Evolutionary conservation across 306 rosid genomes (phyloP).

Genomic region (Vigna unguiculata): DNA sequence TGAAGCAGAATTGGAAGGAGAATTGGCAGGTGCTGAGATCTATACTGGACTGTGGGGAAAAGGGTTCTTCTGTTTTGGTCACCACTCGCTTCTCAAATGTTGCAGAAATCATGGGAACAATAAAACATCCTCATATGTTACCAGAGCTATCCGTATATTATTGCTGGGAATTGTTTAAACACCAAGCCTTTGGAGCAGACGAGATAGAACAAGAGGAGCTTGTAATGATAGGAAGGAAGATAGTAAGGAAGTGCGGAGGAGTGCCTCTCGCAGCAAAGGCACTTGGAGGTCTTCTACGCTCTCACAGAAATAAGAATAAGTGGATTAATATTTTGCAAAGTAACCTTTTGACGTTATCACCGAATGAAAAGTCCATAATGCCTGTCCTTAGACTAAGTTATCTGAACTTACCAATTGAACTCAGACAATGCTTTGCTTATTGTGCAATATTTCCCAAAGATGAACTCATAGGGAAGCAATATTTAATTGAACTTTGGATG

Average conservation of each 20-base stretch:
- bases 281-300: conserved; percentile 35
- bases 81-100: conserved; percentile 47
- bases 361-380: background rate
- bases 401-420: background rate
- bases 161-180: conserved; percentile 50
- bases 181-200: conserved; percentile 40
- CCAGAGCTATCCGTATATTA: conserved; percentile 38
- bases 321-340: conserved; percentile 31
- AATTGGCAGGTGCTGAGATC: conserved; percentile 47
- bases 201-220: conserved; percentile 29
- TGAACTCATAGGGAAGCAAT: background rate
- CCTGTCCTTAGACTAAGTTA: conserved; percentile 41
- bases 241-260: conserved; percentile 43
- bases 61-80: conserved; percentile 50
- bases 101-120: conserved; percentile 41
- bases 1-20: background rate
- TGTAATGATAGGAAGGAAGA: conserved; percentile 37
- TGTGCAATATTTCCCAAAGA: conserved; percentile 48
- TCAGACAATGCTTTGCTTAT: conserved; percentile 44
- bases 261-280: conserved; percentile 47
- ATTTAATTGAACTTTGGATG: conserved; percentile 42
- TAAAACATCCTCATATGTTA: conserved; percentile 11
- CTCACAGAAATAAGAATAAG: conserved; percentile 15
- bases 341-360: conserved; percentile 22
- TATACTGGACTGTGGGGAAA: conserved; percentile 44